phyloP scores from a whole-genome alignment of 208 protist species.

The Herpetomonas muscarum region DNA sequence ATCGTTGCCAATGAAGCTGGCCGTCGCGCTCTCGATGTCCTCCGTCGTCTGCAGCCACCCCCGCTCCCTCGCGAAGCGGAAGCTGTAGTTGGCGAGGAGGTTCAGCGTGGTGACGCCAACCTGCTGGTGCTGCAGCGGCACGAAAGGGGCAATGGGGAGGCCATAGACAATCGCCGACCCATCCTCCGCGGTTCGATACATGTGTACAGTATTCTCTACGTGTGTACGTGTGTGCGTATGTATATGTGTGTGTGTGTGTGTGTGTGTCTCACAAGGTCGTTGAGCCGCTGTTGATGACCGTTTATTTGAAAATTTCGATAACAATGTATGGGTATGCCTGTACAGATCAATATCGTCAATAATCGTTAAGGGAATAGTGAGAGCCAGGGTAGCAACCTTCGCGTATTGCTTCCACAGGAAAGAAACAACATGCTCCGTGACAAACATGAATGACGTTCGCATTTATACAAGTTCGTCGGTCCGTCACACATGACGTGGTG shows the following conservation, averaged over 20 bases:
- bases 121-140: constrained; percentile 54
- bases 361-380: too few relatives aligned
- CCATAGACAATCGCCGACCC: constrained; percentile 50
- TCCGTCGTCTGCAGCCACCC: constrained; percentile 48
- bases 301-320: too few relatives aligned
- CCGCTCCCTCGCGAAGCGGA: constrained; percentile 51
- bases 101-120: constrained; percentile 52
- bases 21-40: constrained; percentile 17
- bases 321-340: too few relatives aligned
- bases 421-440: too few relatives aligned
- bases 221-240: neutral
- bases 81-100: constrained; percentile 40
- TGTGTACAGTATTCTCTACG: neutral
- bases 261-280: neutral
- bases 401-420: too few relatives aligned
- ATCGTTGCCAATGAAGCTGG: constrained; percentile 8
- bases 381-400: too few relatives aligned
- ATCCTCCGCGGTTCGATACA: constrained; percentile 33
- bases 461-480: too few relatives aligned
- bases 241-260: neutral
- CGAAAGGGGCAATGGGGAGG: constrained; percentile 48
- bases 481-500: too few relatives aligned
- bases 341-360: too few relatives aligned
- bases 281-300: too few relatives aligned
- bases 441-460: too few relatives aligned